Evolutionary conservation across 257 asterid genomes (phyloP), one percentile per base, ranked within the genome.

Genomic region (Knoxia roxburghii): DNA sequence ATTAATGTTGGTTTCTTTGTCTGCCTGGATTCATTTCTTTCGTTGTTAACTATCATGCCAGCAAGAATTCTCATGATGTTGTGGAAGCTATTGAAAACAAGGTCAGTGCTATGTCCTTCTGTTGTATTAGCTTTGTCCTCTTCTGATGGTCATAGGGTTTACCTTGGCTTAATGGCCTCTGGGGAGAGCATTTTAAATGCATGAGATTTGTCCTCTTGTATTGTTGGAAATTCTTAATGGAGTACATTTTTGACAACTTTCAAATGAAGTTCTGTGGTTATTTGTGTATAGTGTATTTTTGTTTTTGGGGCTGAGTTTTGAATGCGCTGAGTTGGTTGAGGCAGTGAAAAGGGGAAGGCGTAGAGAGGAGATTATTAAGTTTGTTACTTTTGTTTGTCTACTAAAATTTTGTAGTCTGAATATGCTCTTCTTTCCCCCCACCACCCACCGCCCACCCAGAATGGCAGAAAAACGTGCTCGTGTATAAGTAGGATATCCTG

Each of bases 11-110:
- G 99, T 32, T 79, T 81, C 78, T 90, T 88, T 81, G 95, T 94
- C 41, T 94, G 99, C 84, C 70, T 94, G 68, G 99, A 94, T 81
- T 87, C 99, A 21, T 94, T 94, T 79, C 84, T 94, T 40, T 90
- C 98, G 64, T 84, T 90, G 80, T 78, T 94, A 46, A 94, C 99
- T 57, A 86, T 94, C 84, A 90, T 94, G 99, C 99, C 99, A 20
- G 79, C 94, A 68, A 84, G 99, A 77, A 77, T 87, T 60, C 59
- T 79, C 73, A 78, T 81, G 76, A 73, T 74, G 72, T 67, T 82
- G 29, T 90, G 88, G 93, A 82, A 78, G 83, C 80, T 86, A 72
- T 77, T 94, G 79, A 84, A 75, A 77, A 83, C 87, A 73, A 87
- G 99, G 99, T 94, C 63, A 73, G 87, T 70, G 64, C 68, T 60